Evolutionary conservation across 108 stramenopile genomes (phyloP).

Genomic region (Conticribra guillardii): DNA sequence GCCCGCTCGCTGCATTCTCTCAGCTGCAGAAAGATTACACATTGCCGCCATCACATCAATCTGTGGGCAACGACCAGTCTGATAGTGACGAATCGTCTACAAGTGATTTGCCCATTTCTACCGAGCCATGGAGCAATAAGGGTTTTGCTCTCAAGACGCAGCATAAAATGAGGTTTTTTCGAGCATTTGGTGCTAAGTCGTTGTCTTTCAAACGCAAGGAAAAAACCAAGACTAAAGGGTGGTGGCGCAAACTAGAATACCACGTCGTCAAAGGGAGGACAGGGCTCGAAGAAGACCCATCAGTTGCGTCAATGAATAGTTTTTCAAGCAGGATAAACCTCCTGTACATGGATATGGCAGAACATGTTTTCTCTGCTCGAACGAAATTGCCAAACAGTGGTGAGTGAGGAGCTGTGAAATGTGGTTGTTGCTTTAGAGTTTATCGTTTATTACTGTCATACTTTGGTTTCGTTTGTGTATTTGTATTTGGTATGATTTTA

Average conservation of each 20-base stretch:
- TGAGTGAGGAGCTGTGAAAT: too few species aligned
- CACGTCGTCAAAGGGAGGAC: constrained; percentile 18
- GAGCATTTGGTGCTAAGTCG: constrained; percentile 3
- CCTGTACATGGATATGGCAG: not conserved
- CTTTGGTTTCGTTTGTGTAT: too few species aligned
- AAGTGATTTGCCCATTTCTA: not conserved
- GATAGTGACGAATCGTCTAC: not conserved
- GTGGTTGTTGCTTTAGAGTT: too few species aligned
- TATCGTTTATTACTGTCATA: too few species aligned
- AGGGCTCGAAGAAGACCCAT: constrained; percentile 34
- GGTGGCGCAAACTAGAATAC: constrained; percentile 30
- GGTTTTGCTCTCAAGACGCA: not conserved
- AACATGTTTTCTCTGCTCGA: not conserved
- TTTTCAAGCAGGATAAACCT: constrained; percentile 32
- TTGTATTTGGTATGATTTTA: too few species aligned
- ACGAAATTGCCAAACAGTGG: constrained; percentile 15
- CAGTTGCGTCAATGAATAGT: constrained; percentile 39
- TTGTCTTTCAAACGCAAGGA: not conserved
- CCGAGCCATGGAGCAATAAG: not conserved
- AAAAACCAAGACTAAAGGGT: constrained; percentile 21
- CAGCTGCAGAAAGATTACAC: not conserved
- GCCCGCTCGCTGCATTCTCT: not conserved
- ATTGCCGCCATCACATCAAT: not conserved
- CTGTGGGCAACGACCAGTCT: not conserved
- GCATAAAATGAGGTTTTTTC: not conserved